Evolutionary conservation across 495 filamentous ascomycete species (phyloP).

Genomic region (Lepraria neglecta): DNA sequence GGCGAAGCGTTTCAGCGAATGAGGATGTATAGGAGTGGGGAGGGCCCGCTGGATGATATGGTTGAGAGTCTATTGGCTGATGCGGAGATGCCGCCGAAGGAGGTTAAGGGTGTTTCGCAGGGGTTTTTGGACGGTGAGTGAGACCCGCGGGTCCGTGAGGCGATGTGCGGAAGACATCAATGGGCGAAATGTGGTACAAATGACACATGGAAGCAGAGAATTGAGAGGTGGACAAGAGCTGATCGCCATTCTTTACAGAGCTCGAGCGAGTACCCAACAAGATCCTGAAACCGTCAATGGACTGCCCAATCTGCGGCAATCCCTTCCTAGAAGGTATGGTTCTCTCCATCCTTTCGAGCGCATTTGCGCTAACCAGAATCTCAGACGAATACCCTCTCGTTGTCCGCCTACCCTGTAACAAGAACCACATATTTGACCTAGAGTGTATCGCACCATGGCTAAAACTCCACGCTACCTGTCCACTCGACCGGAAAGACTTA

Average conservation of each 20-base stretch:
- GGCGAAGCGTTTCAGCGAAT: constrained; percentile 53
- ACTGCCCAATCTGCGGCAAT: constrained; percentile 83
- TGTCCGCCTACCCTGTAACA: constrained; percentile 78
- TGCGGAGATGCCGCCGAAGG: constrained; percentile 58
- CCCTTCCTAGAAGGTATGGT: constrained; percentile 67
- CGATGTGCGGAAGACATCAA: too few species aligned
- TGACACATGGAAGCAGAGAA: too few species aligned
- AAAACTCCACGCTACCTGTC: constrained; percentile 80
- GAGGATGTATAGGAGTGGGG: constrained; percentile 34
- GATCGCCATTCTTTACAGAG: constrained; percentile 30
- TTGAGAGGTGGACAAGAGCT: too few species aligned
- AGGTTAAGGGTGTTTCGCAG: constrained; percentile 70
- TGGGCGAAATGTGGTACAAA: too few species aligned
- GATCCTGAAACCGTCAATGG: constrained; percentile 57
- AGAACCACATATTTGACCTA: constrained; percentile 77
- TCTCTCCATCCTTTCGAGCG: not conserved
- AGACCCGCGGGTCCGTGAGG: not conserved
- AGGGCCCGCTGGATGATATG: constrained; percentile 54
- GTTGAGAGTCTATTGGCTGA: constrained; percentile 55
- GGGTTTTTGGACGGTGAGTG: constrained; percentile 62
- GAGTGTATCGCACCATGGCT: constrained; percentile 96
- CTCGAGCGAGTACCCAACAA: constrained; percentile 75
- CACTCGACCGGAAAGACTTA: constrained; percentile 74
- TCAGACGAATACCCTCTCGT: constrained; percentile 68
- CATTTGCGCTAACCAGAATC: not conserved